Conservation (phyloP, 345 rosid species). For the Bruguiera sexangula region DNA sequence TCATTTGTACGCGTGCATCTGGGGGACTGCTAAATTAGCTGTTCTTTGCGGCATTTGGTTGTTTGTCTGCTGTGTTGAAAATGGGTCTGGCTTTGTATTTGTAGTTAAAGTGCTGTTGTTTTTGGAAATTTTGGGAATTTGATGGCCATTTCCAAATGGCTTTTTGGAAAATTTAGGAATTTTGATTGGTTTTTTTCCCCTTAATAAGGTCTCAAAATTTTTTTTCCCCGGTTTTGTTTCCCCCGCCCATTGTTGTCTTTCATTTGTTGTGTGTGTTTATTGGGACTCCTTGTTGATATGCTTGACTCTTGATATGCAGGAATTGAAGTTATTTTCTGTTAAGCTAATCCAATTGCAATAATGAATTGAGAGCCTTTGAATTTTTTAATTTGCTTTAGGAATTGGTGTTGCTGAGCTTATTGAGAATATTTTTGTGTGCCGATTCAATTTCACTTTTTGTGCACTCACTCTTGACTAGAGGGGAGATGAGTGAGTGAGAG, state of each 20-base stretch:
- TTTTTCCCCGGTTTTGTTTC: too few relatives aligned
- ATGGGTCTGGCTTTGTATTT: slow-evolving; percentile 14
- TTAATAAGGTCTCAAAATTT: too few relatives aligned
- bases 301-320: background rate
- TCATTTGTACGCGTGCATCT: too few relatives aligned
- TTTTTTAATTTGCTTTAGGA: background rate
- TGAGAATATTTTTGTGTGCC: background rate
- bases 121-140: background rate
- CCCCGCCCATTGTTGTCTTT: too few relatives aligned
- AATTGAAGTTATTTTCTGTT: background rate
- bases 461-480: too few relatives aligned
- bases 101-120: too few relatives aligned
- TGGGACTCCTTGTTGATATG: too few relatives aligned
- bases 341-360: background rate
- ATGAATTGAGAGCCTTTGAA: background rate
- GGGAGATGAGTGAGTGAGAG: too few relatives aligned
- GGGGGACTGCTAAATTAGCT: background rate
- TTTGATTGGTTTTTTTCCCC: background rate
- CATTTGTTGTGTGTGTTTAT: too few relatives aligned
- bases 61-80: background rate
- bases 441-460: too few relatives aligned
- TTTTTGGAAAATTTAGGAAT: background rate
- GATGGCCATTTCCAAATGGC: background rate
- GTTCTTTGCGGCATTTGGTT: background rate
- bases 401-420: background rate